Base-by-base conservation (phyloP, 169 alveolate species). In the Plasmodium fragile region DNA sequence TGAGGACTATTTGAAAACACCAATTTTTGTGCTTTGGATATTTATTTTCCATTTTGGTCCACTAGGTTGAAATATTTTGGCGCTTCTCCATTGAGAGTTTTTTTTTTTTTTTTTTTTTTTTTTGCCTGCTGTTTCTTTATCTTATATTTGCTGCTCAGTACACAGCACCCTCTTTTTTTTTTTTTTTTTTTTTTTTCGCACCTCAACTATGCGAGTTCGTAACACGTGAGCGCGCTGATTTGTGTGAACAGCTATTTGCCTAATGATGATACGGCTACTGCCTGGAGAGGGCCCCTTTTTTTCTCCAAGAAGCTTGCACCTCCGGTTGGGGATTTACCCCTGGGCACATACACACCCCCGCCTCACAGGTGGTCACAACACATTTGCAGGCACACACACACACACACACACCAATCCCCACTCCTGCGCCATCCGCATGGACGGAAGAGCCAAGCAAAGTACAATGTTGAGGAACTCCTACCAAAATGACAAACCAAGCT, bases 401-500 rank as follows among this genome's bases (percentile, higher is more conserved):
- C 32, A 2, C 28, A 18, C 28, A 3, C 71, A n/a, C 28, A 18
- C n/a, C 28, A 13, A 28, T 59, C n/a, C n/a, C 30, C 75, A 65
- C 36, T 1, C 59, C 22, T 7, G 5, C 7, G 59, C 59, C 59
- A 11, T 3, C 59, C 59, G 45, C 79, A 85, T 70, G 34, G 32
- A 73, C 18, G 78, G 13, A 22, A 25, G 45, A 90, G 39, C 41
- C n/a, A 65, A 43, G 34, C 30, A 49, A 59, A 69, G 52, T 83
- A 84, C 39, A 73, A 84, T 84, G 93, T 81, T 72, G 11, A 84
- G 93, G 69, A 72, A 34, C 39, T 84, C 93, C 11, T 84, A 84
- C 69, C 55, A 84, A 22, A 55, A 84, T 84, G 93, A 84, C 10
- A 84, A 92, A 59, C 70, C 92, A 36, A 94, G 95, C 81, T 94